Evolutionary conservation across 2,329 filamentous ascomycete genomes (phyloP), one percentile per base, ranked within the genome.

Genomic region (Dendrostoma leiphaemia): DNA sequence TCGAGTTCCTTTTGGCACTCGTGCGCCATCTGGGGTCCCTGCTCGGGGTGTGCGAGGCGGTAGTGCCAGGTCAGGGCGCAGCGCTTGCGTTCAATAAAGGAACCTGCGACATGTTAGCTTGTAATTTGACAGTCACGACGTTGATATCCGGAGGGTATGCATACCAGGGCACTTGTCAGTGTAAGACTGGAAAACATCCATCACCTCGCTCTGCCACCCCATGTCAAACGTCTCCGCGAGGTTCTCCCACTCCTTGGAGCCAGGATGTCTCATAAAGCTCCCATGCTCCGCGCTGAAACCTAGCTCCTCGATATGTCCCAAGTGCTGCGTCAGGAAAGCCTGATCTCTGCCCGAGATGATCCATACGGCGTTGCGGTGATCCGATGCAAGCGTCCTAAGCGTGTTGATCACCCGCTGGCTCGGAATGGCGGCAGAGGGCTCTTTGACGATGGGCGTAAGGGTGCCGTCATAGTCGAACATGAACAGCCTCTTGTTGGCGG

Each of bases 381-480:
- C 91, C 0, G 88, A 80, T 0, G 92, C 89, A 38, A 99, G 79
- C 10, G 82, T 81, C 68, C 88, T 90, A 56, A 99, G 78, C 1
- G 88, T 92, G 28, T 86, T 83, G 46, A 96, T 86, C 21, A 97
- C 83, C 21, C 86, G 84, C 62, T 91, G 87, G 1, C 92, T 93
- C 0, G 94, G 94, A 35, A 97, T 86, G 3, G 94, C 94, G 5
- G 91, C 86, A 61, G 88, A 86, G 2, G 94, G 94, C 65, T 97
- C 91, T 62, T 89, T 88, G 52, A 97, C 94, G 63, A 99, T 97
- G 0, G 92, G 90, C 3, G 94, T 97, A 51, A 99, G 81, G 0
- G 94, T 99, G 45, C 94, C 94, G 68, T 99, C 94, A 65, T 99
- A 99, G 73, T 99, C 94, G 67, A 97, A 97, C 90, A 99, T 93